Evolutionary conservation across 257 asterid genomes (phyloP), one percentile per base, ranked within the genome.

Genomic region (Asclepias syriaca): DNA sequence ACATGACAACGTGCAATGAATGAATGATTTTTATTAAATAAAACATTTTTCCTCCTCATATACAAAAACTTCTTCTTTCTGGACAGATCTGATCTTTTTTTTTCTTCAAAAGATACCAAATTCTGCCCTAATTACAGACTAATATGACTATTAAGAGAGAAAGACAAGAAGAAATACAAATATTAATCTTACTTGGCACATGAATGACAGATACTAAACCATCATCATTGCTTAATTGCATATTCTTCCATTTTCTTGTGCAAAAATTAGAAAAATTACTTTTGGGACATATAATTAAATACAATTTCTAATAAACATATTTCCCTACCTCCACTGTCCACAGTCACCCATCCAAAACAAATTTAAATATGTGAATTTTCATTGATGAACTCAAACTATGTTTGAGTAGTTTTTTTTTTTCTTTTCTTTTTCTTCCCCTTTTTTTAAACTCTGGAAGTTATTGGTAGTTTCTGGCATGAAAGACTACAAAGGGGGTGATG

Each of bases 151-250:
- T 32, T 76, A 72, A 72, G n/a, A 66, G 14, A 46, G 16, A 58
- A 58, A 48, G 64, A 61, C 27, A 8, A 1, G 50, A 45, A 54
- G 49, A 46, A 66, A 48, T 5, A 14, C 48, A 19, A 64, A 55
- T 50, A 48, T 34, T 51, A 66, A 55, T 67, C 40, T 12, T 56
- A 48, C 64, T 49, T 21, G 67, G 82, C 60, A 70, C 74, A 79
- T 51, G 76, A 64, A 74, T 55, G 75, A 64, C 66, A 78, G 75
- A 64, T 59, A 78, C 75, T 73, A 69, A 68, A 65, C 66, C 66
- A 34, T 24, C 66, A 34, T 34, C 39, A 34, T 34, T 34, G 39
- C 61, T 61, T 21, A 29, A 22, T 43, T 43, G 18, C 55, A 18
- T 13, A 29, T n/a, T n/a, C n/a, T 24, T 24, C 56, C 8, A 54